phyloP scores from a whole-genome alignment of 352 stramenopile species.

The Thalassiosira exigua region DNA sequence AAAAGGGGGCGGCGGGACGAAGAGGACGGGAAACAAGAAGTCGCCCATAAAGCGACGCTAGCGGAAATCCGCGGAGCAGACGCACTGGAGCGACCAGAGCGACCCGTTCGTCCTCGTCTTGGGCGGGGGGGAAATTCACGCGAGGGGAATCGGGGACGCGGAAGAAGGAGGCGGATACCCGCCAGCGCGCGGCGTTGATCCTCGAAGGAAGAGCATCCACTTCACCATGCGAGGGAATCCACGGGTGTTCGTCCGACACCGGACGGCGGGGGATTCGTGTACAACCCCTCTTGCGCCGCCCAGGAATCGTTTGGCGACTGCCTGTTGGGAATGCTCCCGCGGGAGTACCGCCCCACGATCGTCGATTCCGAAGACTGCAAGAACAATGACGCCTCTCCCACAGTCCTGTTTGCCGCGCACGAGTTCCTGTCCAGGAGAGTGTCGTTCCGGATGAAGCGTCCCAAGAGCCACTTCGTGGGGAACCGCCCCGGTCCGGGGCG shows the following conservation, averaged over 20 bases:
- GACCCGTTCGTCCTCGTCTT: neutral
- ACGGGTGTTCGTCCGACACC: slow-evolving; percentile 67
- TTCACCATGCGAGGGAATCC: slow-evolving; percentile 78
- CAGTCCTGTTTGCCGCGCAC: slow-evolving; percentile 56
- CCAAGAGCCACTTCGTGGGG: slow-evolving; percentile 70
- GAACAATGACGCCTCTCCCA: slow-evolving; percentile 7
- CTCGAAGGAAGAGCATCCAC: slow-evolving; percentile 37
- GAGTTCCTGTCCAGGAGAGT: slow-evolving; percentile 63
- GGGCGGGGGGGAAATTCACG: neutral
- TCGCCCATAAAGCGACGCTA: too few species aligned
- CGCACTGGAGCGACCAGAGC: neutral
- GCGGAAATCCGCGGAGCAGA: neutral
- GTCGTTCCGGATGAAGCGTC: slow-evolving; percentile 72
- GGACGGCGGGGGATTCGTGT: slow-evolving; percentile 69
- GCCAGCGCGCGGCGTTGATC: slow-evolving; percentile 3
- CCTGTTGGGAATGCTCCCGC: slow-evolving; percentile 49
- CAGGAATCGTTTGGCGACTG: slow-evolving; percentile 70
- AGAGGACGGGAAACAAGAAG: too few species aligned
- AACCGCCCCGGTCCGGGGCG: slow-evolving; percentile 72
- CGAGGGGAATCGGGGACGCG: neutral
- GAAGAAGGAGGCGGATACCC: neutral
- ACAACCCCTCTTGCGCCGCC: slow-evolving; percentile 70
- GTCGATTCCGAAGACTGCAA: slow-evolving; percentile 31
- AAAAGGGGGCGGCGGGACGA: too few species aligned
- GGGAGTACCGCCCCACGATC: slow-evolving; percentile 33